Evolutionary conservation across 2,329 filamentous ascomycete genomes (phyloP), one percentile per base, ranked within the genome.

Genomic region (Stromatinia cepivora): DNA sequence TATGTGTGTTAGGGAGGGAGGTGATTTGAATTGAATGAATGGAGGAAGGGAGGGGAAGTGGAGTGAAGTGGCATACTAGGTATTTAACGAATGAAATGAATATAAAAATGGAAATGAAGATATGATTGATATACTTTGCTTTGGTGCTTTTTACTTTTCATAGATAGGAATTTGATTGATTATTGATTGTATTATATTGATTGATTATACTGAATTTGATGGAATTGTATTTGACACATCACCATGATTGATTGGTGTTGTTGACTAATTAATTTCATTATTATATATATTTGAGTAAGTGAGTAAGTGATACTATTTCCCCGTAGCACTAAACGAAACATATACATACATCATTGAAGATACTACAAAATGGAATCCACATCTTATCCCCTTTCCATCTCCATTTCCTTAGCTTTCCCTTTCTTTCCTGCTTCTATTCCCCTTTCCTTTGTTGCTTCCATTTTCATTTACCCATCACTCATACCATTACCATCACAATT

Each of bases 61-160:
- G 15, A 36, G 34, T 2, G 36, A 6, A 11, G 20, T 34, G 28
- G 45, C 28, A 50, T 36, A 48, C 6, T 36, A 42, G 39, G 22
- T 56, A n/a, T 61, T 48, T 48, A 61, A 61, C 58, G 42, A 61
- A 61, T 61, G 42, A 61, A 34, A 34, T n/a, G n/a, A n/a, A n/a
- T n/a, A n/a, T n/a, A n/a, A n/a, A n/a, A n/a, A 48, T 34, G 42
- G 48, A 61, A 46, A 46, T 61, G 13, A 34, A 46, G 46, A 61
- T 48, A 61, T 46, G 42, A 61, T 31, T 61, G 58, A 48, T 61
- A 34, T 20, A 61, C 58, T 46, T 31, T 46, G n/a, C 20, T 31
- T 13, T 46, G 25, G 20, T 46, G 4, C 6, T 25, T 4, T 28
- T 46, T 46, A 2, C 6, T 61, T 22, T 39, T 17, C 13, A 36